These are phyloP conservation scores for Boletellus deceptivus DNA, from an alignment of 1,284 basidiomycete species.

Conservation along the genomic window DNA sequence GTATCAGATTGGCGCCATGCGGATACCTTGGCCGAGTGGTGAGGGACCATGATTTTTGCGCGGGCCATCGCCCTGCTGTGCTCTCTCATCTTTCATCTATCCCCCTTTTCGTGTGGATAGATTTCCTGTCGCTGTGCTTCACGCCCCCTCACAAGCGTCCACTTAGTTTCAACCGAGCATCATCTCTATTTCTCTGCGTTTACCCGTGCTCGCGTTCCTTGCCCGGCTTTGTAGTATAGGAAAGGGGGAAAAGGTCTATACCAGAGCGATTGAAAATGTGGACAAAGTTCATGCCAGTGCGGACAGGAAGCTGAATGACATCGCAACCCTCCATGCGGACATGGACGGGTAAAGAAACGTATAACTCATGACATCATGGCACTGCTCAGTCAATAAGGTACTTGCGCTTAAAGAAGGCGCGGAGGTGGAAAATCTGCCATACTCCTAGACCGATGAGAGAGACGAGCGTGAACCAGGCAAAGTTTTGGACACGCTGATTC, in stretches of 20 bases:
- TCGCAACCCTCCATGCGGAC: background rate
- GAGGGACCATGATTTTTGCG: constrained; percentile 5
- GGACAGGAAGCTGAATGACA: background rate
- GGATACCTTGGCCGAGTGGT: constrained; percentile 26
- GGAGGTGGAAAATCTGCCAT: constrained; percentile 94
- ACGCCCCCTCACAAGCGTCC: background rate
- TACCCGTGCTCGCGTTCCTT: background rate
- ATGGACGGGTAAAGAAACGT: constrained; percentile 1
- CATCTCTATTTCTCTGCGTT: background rate
- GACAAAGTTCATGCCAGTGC: background rate
- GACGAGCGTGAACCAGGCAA: constrained; percentile 85
- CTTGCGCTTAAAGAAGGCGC: constrained; percentile 95
- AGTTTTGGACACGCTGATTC: constrained; percentile 87
- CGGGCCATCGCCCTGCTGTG: background rate
- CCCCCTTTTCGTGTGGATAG: background rate
- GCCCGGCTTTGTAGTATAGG: background rate
- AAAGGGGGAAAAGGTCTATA: background rate
- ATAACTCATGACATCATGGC: constrained; percentile 9
- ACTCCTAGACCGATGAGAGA: constrained; percentile 81
- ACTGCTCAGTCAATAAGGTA: constrained; percentile 84
- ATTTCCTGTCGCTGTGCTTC: background rate
- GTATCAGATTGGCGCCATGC: constrained; percentile 34
- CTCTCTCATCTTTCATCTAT: background rate
- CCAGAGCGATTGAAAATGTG: background rate
- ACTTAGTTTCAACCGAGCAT: background rate